phyloP scores from a whole-genome alignment of 2,329 filamentous ascomycete genomes.

The Fusarium liriodendri region DNA sequence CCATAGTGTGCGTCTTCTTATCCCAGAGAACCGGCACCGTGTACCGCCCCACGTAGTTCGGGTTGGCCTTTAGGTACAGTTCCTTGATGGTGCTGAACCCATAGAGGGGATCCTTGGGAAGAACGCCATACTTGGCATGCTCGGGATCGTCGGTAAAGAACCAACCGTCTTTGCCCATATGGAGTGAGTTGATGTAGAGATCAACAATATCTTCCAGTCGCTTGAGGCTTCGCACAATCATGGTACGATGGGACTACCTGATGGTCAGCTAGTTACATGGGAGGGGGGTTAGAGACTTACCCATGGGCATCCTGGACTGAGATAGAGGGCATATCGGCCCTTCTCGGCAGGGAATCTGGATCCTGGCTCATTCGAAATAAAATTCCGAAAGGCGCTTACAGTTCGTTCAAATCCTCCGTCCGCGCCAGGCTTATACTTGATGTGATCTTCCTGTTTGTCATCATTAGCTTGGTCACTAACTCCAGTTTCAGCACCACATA shows the following conservation, averaged over 20 bases:
- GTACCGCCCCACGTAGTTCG: slow-evolving; percentile 75
- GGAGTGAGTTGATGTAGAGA: slow-evolving; percentile 75
- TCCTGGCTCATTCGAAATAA: slow-evolving; percentile 61
- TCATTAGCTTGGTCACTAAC: not conserved
- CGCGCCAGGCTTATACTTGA: slow-evolving; percentile 7
- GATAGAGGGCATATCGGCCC: slow-evolving; percentile 71
- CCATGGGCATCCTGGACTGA: slow-evolving; percentile 73
- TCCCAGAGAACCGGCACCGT: slow-evolving; percentile 82
- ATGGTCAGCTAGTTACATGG: too few relatives aligned
- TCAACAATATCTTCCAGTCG: slow-evolving; percentile 77
- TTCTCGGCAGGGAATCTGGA: slow-evolving; percentile 68
- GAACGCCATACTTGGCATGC: slow-evolving; percentile 37
- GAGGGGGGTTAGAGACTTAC: slow-evolving; percentile 46
- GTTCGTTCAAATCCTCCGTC: slow-evolving; percentile 66
- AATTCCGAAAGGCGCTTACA: slow-evolving; percentile 65
- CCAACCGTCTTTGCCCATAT: slow-evolving; percentile 70
- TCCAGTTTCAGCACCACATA: not conserved
- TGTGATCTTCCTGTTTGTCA: slow-evolving; percentile 1
- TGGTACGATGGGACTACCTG: slow-evolving; percentile 70
- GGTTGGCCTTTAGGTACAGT: slow-evolving; percentile 76
- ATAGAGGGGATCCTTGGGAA: slow-evolving; percentile 71
- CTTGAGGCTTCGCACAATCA: slow-evolving; percentile 80
- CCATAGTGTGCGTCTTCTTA: slow-evolving; percentile 74
- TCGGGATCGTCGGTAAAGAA: slow-evolving; percentile 59
- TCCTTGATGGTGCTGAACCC: slow-evolving; percentile 75